Conservation (phyloP, 1,284 basidiomycete species). For the Boletus sp. region DNA sequence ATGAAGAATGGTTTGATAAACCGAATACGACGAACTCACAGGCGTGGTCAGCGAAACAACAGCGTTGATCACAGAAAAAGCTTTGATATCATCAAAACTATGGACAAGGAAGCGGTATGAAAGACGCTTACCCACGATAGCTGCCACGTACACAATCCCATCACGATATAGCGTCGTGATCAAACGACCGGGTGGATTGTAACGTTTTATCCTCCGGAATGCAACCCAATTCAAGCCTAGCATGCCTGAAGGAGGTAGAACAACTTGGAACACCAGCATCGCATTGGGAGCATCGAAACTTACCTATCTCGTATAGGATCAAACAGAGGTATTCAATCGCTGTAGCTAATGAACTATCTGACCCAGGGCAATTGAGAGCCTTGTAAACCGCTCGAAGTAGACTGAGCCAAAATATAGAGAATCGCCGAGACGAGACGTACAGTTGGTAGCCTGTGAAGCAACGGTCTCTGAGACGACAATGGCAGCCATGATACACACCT, state of each 20-base stretch:
- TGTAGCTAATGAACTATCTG: conserved; percentile 5
- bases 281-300: neutral
- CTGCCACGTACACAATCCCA: conserved; percentile 21
- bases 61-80: conserved; percentile 21
- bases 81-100: conserved; percentile 7
- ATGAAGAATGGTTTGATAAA: neutral
- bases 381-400: conserved; percentile 14
- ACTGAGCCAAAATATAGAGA: neutral
- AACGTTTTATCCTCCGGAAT: conserved; percentile 17
- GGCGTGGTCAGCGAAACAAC: conserved; percentile 9
- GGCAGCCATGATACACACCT: conserved; percentile 12
- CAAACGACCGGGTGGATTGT: conserved; percentile 10
- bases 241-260: conserved; percentile 12
- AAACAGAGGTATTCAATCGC: conserved; percentile 14
- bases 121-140: conserved; percentile 13
- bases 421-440: conserved; percentile 2
- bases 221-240: conserved; percentile 21
- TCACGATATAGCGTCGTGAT: conserved; percentile 22
- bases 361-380: conserved; percentile 12
- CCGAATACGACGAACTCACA: conserved; percentile 3
- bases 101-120: neutral
- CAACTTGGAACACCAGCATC: neutral
- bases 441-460: neutral
- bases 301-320: conserved; percentile 20
- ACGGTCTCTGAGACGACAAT: conserved; percentile 16